These are phyloP conservation scores for Rosellinia necatrix DNA, from an alignment of 2,329 filamentous ascomycete genomes.

Conservation along the genomic window DNA sequence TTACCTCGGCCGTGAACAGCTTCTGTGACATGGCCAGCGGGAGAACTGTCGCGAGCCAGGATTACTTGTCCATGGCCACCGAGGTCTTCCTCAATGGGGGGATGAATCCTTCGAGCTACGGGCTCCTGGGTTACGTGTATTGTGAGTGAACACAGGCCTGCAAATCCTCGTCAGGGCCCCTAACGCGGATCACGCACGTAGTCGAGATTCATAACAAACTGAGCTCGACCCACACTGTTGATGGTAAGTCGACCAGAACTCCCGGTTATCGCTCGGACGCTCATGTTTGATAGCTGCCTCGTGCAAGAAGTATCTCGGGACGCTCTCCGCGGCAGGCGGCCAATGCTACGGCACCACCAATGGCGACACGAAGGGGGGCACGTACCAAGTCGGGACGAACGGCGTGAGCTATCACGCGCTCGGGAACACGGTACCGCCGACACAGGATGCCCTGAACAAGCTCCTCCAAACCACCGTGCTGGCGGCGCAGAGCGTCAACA, in stretches of 20 bases:
- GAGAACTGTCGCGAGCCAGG: constrained; percentile 28
- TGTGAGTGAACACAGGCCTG: constrained; percentile 26
- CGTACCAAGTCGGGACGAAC: constrained; percentile 37
- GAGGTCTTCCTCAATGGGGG: constrained; percentile 37
- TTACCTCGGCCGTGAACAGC: constrained; percentile 34
- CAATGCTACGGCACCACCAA: constrained; percentile 35
- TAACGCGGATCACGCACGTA: constrained; percentile 20
- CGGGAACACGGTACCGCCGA: constrained; percentile 32
- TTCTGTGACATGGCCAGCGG: constrained; percentile 35
- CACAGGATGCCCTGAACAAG: constrained; percentile 37
- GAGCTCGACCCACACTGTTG: constrained; percentile 32
- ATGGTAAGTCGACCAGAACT: constrained; percentile 28
- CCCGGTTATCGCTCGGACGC: not conserved
- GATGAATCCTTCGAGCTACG: constrained; percentile 33
- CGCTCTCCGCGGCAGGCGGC: constrained; percentile 30
- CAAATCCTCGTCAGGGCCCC: not conserved
- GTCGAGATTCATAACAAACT: constrained; percentile 40
- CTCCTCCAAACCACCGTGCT: constrained; percentile 31
- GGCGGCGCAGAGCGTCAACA: constrained; percentile 32
- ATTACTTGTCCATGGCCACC: constrained; percentile 39
- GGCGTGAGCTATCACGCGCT: constrained; percentile 39
- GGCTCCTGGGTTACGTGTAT: constrained; percentile 38
- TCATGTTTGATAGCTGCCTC: constrained; percentile 29
- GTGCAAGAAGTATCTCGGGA: constrained; percentile 35
- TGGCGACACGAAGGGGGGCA: constrained; percentile 38